Conservation (phyloP, 1,284 basidiomycete species). For the Xerocomus nothofagi region DNA sequence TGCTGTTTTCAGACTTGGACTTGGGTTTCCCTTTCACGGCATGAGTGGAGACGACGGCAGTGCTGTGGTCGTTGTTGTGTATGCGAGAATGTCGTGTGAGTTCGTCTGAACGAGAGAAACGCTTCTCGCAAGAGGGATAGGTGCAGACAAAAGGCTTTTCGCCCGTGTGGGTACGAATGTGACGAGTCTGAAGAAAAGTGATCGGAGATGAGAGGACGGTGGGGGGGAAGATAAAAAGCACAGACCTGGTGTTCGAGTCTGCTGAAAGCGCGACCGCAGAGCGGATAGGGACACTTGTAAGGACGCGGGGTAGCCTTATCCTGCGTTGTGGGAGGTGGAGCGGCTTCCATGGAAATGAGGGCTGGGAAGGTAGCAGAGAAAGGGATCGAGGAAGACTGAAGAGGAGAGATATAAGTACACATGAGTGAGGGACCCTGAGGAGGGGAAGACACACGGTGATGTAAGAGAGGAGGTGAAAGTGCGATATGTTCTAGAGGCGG, state of each 20-base stretch:
- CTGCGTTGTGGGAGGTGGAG: constrained; percentile 14
- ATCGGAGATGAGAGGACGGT: constrained; percentile 21
- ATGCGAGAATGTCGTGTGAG: constrained; percentile 95
- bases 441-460: constrained; percentile 27
- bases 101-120: constrained; percentile 96
- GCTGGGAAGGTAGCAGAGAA: constrained; percentile 21
- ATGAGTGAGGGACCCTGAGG: constrained; percentile 19
- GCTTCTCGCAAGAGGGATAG: constrained; percentile 95
- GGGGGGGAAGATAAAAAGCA: constrained; percentile 20
- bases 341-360: constrained; percentile 27
- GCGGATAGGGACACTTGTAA: constrained; percentile 92
- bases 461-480: constrained; percentile 13
- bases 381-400: constrained; percentile 19
- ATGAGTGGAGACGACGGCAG: constrained; percentile 27
- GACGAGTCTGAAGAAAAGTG: constrained; percentile 73
- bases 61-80: constrained; percentile 63
- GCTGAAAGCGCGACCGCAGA: constrained; percentile 90
- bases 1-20: constrained; percentile 36
- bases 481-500: constrained; percentile 24
- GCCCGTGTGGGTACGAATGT: constrained; percentile 97
- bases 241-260: constrained; percentile 89
- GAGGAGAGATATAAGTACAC: constrained; percentile 32
- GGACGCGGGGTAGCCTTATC: constrained; percentile 73
- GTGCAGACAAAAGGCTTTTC: constrained; percentile 96
- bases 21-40: constrained; percentile 36